Conservation (phyloP, 1,284 basidiomycete species). For the Hemileia vastatrix region DNA sequence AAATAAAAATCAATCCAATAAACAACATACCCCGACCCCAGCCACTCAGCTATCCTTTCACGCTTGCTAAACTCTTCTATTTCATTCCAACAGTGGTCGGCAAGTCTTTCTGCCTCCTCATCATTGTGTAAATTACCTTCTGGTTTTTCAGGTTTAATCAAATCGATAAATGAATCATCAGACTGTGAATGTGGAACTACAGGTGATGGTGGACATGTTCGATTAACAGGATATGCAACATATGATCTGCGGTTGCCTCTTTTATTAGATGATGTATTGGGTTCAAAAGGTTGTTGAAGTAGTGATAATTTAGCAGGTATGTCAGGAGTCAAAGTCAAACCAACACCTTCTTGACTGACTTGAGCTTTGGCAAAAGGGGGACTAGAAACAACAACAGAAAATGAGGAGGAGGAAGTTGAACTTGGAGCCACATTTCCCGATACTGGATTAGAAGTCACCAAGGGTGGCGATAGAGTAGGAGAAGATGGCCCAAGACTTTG, state of each 20-base stretch:
- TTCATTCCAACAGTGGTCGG: constrained; percentile 72
- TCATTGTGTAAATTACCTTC: constrained; percentile 44
- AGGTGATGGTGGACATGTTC: background rate
- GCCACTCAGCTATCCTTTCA: constrained; percentile 91
- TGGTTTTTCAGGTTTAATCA: too few species aligned
- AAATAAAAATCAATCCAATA: constrained; percentile 3
- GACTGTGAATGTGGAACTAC: background rate
- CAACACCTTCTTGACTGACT: too few species aligned
- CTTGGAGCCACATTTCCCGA: too few species aligned
- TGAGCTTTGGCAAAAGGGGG: too few species aligned
- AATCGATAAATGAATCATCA: background rate
- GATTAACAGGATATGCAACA: background rate
- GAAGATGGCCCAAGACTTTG: too few species aligned
- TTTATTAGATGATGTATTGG: background rate
- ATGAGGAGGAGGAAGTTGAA: too few species aligned
- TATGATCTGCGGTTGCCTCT: background rate
- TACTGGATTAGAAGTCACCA: too few species aligned
- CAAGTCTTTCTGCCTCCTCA: constrained; percentile 60
- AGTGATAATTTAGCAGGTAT: too few species aligned
- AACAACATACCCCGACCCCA: constrained; percentile 69
- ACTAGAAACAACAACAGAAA: too few species aligned
- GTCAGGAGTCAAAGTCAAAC: too few species aligned
- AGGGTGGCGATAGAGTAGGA: too few species aligned
- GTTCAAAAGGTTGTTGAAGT: background rate
- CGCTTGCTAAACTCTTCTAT: constrained; percentile 70